phyloP scores from a whole-genome alignment of 805 yeast species.

The Zygosaccharomyces bailii region DNA sequence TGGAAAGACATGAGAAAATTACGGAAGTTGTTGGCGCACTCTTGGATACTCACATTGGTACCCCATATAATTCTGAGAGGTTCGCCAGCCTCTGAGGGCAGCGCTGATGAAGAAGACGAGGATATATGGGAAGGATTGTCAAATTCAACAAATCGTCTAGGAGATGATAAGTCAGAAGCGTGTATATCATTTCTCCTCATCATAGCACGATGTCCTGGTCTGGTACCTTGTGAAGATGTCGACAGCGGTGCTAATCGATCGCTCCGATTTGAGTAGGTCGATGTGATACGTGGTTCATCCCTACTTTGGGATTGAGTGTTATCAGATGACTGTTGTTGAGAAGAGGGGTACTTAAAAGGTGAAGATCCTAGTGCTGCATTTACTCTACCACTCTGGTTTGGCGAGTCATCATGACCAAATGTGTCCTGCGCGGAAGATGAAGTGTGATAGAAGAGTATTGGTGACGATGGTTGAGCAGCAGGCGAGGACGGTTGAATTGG shows the following conservation, averaged over 20 bases:
- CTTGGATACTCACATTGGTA: conserved; percentile 90
- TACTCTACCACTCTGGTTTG: conserved; percentile 12
- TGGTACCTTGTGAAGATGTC: conserved; percentile 29
- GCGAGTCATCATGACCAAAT: conserved; percentile 24
- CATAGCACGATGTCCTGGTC: conserved; percentile 43
- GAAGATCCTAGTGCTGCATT: conserved; percentile 40
- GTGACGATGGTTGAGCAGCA: conserved; percentile 39
- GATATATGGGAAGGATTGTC: conserved; percentile 32
- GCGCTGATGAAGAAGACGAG: conserved; percentile 31
- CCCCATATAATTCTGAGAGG: conserved; percentile 97
- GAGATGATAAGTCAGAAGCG: conserved; percentile 69
- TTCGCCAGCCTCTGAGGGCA: conserved; percentile 46
- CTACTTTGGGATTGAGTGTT: conserved; percentile 18
- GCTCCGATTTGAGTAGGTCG: conserved; percentile 43
- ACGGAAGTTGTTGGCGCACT: conserved; percentile 74
- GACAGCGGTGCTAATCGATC: conserved; percentile 36
- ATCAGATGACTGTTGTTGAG: conserved; percentile 34
- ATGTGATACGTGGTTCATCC: conserved; percentile 31
- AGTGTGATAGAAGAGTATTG: conserved; percentile 35
- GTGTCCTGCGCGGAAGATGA: conserved; percentile 35
- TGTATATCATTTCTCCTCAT: conserved; percentile 77
- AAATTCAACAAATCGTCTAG: conserved; percentile 61
- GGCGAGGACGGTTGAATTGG: conserved; percentile 35
- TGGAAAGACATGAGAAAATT: conserved; percentile 83
- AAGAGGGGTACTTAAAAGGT: conserved; percentile 45